Evolutionary conservation across 2,329 filamentous ascomycete genomes (phyloP).

Genomic region (Fusarium sp.): DNA sequence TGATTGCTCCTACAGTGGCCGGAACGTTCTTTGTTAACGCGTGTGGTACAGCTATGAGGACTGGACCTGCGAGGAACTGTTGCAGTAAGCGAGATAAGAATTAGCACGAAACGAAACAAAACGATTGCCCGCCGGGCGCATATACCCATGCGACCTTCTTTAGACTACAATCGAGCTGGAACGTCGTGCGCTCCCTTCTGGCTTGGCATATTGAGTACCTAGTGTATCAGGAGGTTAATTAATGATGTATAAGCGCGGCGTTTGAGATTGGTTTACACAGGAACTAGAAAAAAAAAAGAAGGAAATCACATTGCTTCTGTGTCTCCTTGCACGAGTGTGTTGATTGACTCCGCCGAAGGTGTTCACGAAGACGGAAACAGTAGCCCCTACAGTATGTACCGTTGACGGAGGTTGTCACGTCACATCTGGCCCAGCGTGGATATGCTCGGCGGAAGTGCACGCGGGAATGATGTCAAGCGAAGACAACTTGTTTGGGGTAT

Average conservation of each 20-base stretch:
- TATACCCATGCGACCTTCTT: conserved; percentile 43
- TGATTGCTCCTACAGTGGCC: neutral
- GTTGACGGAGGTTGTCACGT: conserved; percentile 9
- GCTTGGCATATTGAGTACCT: conserved; percentile 24
- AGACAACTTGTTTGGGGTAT: conserved; percentile 5
- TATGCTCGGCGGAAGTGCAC: neutral
- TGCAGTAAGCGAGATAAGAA: conserved; percentile 61
- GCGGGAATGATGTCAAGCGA: conserved; percentile 27
- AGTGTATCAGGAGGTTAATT: conserved; percentile 41
- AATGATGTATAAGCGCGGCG: conserved; percentile 53
- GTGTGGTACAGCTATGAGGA: conserved; percentile 84
- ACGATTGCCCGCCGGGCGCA: conserved; percentile 38
- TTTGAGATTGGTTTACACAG: conserved; percentile 48
- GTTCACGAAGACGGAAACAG: conserved; percentile 3
- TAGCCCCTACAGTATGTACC: conserved; percentile 3
- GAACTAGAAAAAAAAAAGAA: conserved; percentile 46
- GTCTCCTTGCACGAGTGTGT: conserved; percentile 22
- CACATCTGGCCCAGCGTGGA: neutral
- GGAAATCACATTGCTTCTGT: conserved; percentile 38
- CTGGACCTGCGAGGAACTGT: conserved; percentile 97
- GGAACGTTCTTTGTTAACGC: conserved; percentile 20
- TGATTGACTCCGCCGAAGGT: conserved; percentile 14
- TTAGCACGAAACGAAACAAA: conserved; percentile 23
- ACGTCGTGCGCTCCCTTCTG: conserved; percentile 30
- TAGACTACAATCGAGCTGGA: conserved; percentile 41